Evolutionary conservation across 805 yeast species (phyloP), one percentile per base, ranked within the genome.

Genomic region (Yarrowia osloensis): DNA sequence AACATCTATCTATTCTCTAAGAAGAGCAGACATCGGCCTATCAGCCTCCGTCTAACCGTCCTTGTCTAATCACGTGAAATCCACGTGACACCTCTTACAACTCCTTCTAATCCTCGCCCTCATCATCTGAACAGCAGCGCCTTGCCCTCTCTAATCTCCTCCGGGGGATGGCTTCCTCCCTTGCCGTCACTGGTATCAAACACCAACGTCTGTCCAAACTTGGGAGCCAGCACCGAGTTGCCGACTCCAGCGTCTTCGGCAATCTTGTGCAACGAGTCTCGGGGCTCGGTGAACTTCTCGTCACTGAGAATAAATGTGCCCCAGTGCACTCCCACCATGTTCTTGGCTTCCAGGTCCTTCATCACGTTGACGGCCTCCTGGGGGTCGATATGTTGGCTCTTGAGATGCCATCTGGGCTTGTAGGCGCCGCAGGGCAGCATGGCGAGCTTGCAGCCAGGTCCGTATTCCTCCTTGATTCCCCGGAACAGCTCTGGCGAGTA

Each of bases 351-450:
- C 67, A 91, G 73, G 69, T 88, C 90, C 17, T 81, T 73, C 83
- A 87, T 86, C 4, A 92, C 87, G 69, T 85, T 80, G 3, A 90
- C 69, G 12, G 93, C 86, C 73, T 94, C 98, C 42, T 78, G 81
- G 0, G 98, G 98, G 61, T 87, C 86, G 59, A 88, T 89, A 74
- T 94, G 98, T 71, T 97, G 84, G 4, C 97, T 94, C 68, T 84
- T 84, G 73, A 94, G 93, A 73, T 93, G 98, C 97, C 97, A 91
- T 72, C 89, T 85, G 0, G 98, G 98, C 71, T 93, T 88, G 76
- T 94, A 94, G 69, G 96, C 97, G 0, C 98, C 98, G 69, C 96
- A 91, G 0, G 98, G 98, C 17, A 94, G 77, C 77, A 94, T 81
- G 0, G 93, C 90, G 31, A 93, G 78, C 67, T 77, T 78, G 9